phyloP scores from a whole-genome alignment of 176 grass and related monocot genomes.

The Thinopyrum elongatum region DNA sequence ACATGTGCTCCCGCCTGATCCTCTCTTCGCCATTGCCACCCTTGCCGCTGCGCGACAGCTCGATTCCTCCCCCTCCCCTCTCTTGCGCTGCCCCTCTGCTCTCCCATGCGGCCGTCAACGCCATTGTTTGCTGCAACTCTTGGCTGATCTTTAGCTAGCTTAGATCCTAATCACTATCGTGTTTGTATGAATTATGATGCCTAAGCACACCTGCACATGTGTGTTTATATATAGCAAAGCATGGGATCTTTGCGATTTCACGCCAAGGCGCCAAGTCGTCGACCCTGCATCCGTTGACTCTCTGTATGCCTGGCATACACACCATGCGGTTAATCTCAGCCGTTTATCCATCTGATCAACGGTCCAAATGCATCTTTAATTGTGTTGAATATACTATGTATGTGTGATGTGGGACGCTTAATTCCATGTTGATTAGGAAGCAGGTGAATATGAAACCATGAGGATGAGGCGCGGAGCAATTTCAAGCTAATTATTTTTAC shows the following conservation, averaged over 20 bases:
- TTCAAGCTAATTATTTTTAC: not conserved
- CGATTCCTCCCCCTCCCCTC: not conserved
- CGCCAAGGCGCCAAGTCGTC: not conserved
- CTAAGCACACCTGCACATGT: not conserved
- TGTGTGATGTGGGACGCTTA: not conserved
- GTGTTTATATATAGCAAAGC: not conserved
- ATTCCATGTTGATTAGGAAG: not conserved
- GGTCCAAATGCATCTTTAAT: not conserved
- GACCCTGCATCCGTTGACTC: not conserved
- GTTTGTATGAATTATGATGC: not conserved
- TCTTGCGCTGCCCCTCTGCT: not conserved
- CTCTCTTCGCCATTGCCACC: not conserved
- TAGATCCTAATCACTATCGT: too few species aligned
- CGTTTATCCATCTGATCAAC: not conserved
- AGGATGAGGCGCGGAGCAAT: not conserved
- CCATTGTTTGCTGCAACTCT: not conserved
- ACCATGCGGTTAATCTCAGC: not conserved
- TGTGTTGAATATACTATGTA: not conserved
- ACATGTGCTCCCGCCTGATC: constrained; percentile 70
- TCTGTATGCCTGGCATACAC: too few species aligned
- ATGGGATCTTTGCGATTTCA: not conserved
- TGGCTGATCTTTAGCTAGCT: not conserved
- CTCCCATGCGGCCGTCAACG: not conserved
- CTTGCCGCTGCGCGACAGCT: not conserved
- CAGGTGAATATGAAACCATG: constrained; percentile 36